Evolutionary conservation across 169 alveolate species (phyloP).

Genomic region (Cryptosporidium parvum): DNA sequence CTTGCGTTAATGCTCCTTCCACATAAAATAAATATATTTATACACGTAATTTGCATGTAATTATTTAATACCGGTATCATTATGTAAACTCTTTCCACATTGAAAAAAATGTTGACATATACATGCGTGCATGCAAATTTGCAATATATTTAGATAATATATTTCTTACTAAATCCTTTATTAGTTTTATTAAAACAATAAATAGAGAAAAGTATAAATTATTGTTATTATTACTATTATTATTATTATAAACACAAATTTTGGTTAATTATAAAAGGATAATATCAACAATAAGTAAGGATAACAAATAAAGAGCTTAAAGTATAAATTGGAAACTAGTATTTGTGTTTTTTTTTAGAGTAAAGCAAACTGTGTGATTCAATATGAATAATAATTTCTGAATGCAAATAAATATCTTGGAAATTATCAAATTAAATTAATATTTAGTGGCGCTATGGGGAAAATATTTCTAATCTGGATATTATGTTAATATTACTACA

Average conservation of each 20-base stretch:
- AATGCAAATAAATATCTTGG: not conserved
- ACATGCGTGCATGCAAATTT: not conserved
- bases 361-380: too few species aligned
- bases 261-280: too few species aligned
- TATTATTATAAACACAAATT: not conserved
- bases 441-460: conserved; percentile 37
- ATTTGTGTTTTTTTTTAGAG: not conserved
- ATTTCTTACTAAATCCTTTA: not conserved
- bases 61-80: conserved; percentile 2
- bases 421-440: not conserved
- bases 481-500: not conserved
- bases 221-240: too few species aligned
- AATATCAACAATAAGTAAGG: not conserved
- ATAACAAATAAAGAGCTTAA: too few species aligned
- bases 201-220: too few species aligned
- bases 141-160: not conserved
- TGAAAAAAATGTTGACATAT: not conserved
- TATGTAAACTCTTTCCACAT: not conserved
- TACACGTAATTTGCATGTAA: conserved; percentile 8
- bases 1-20: not conserved
- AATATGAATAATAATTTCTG: not conserved
- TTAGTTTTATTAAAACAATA: too few species aligned
- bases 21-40: not conserved
- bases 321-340: not conserved
- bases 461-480: conserved; percentile 8